A percentile compares a stretch with the other conserved stretches of the same genome.
Evolutionary conservation across 139 green algal genomes (phyloP).

Genomic region (Coelastrella sp.): DNA sequence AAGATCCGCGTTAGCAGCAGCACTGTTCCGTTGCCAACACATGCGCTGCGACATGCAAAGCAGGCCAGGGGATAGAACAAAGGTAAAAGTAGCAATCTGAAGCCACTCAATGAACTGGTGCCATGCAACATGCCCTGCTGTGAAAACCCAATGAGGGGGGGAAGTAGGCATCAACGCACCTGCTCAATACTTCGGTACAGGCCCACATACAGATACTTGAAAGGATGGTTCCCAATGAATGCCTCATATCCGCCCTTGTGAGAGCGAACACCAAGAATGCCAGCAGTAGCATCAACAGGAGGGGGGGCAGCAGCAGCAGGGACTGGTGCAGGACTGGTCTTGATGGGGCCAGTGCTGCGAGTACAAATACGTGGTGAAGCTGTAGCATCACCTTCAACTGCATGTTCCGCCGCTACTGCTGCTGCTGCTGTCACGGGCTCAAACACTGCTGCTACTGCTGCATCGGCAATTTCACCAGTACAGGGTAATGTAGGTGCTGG

Average conservation of each 20-base stretch:
- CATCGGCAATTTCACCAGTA: background rate
- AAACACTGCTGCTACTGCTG: background rate
- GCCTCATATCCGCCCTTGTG: conserved; percentile 32
- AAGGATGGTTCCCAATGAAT: conserved; percentile 6
- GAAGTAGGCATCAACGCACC: background rate
- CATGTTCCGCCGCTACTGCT: background rate
- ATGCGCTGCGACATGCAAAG: too few species aligned
- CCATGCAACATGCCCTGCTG: too few species aligned
- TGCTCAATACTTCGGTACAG: background rate
- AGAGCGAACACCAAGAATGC: background rate
- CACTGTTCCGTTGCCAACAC: too few species aligned
- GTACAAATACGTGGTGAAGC: background rate
- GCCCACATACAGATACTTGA: conserved; percentile 36
- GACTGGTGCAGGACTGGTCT: background rate
- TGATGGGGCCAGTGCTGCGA: background rate
- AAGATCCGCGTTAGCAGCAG: too few species aligned
- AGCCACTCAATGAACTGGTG: too few species aligned
- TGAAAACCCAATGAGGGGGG: too few species aligned
- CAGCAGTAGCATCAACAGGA: background rate
- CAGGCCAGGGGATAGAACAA: too few species aligned
- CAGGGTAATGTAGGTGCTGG: background rate
- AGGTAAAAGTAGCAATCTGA: too few species aligned
- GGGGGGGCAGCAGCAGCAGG: background rate
- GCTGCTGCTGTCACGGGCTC: background rate
- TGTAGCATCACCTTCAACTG: background rate